phyloP scores from a whole-genome alignment of 139 green algal species.

The Zygnema circumcarinatum region DNA sequence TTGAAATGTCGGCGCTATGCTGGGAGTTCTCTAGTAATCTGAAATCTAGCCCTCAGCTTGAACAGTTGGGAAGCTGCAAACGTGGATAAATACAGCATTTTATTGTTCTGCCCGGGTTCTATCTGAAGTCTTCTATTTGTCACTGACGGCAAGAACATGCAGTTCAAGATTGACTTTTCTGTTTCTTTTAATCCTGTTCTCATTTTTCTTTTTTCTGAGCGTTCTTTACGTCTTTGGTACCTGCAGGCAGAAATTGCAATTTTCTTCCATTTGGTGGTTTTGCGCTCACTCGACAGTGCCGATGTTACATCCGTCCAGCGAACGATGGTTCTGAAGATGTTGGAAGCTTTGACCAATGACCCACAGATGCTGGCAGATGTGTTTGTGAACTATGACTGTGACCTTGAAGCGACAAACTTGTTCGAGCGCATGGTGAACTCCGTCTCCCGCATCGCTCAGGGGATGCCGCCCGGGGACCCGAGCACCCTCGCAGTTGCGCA shows the following conservation, averaged over 20 bases:
- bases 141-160: too few species aligned
- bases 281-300: constrained; percentile 79
- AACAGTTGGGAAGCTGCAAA: too few species aligned
- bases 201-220: too few species aligned
- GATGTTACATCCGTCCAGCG: constrained; percentile 33
- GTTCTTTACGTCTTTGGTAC: too few species aligned
- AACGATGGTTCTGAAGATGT: constrained; percentile 60
- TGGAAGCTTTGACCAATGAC: constrained; percentile 69
- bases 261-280: constrained; percentile 93
- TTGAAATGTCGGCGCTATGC: too few species aligned
- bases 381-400: constrained; percentile 98
- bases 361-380: constrained; percentile 92
- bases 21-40: too few species aligned
- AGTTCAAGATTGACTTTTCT: too few species aligned
- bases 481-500: constrained; percentile 9
- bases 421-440: constrained; percentile 80
- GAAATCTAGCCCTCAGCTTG: too few species aligned
- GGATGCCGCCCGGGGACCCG: constrained; percentile 3
- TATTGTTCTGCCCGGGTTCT: too few species aligned
- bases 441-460: constrained; percentile 28
- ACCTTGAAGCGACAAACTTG: constrained; percentile 86
- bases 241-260: constrained; percentile 76
- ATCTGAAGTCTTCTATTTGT: too few species aligned
- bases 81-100: too few species aligned
- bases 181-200: too few species aligned